Conservation (phyloP, 345 rosid species). For the Murraya koenigii region DNA sequence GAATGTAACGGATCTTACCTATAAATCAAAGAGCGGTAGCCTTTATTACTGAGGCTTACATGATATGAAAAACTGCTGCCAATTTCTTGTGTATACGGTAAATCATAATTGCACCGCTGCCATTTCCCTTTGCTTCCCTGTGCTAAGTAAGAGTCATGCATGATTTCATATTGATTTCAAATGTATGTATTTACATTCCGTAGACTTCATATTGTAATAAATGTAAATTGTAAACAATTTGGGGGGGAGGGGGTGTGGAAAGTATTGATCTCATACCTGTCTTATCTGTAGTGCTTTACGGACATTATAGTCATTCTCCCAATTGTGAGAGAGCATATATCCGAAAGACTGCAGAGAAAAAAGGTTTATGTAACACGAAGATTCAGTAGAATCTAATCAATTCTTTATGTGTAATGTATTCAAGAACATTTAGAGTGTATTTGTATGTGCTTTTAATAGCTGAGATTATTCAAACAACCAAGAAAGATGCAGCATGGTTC, state of each 20-base stretch:
- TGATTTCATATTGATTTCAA: not conserved
- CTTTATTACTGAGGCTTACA: conserved; percentile 37
- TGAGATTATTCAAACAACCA: too few relatives aligned
- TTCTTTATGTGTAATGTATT: not conserved
- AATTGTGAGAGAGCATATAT: conserved; percentile 30
- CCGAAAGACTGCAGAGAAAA: conserved; percentile 24
- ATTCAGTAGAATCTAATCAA: not conserved
- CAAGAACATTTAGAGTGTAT: not conserved
- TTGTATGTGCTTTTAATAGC: too few relatives aligned
- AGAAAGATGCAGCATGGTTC: too few relatives aligned
- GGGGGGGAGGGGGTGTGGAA: too few relatives aligned
- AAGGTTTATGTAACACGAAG: not conserved
- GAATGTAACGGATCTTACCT: conserved; percentile 26
- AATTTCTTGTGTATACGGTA: conserved; percentile 26
- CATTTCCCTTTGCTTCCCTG: conserved; percentile 38
- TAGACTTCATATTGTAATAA: too few relatives aligned
- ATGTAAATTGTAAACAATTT: too few relatives aligned
- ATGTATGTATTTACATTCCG: too few relatives aligned
- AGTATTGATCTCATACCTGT: conserved; percentile 29
- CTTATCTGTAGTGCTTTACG: conserved; percentile 37
- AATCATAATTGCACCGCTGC: conserved; percentile 37
- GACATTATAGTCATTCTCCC: conserved; percentile 41
- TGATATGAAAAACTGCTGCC: conserved; percentile 32
- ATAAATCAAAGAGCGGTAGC: conserved; percentile 46
- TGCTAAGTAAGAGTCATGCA: not conserved